phyloP scores from a whole-genome alignment of 208 protist species.

The Leishmania tropica region DNA sequence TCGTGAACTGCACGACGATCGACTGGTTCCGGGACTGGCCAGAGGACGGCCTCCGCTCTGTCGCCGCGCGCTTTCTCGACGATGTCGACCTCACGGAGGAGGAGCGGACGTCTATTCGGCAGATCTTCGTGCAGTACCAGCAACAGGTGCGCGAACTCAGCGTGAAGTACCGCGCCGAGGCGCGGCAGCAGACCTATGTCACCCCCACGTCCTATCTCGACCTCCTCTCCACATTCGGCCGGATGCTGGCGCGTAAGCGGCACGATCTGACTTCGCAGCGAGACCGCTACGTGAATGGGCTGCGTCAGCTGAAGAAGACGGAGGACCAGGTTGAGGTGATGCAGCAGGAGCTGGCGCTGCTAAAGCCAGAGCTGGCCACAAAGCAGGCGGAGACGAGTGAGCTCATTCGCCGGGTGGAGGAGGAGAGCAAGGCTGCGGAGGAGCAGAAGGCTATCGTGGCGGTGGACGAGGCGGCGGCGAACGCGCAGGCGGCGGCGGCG shows the following conservation, averaged over 20 bases:
- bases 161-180: constrained; percentile 83
- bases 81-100: constrained; percentile 80
- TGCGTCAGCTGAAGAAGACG: constrained; percentile 90
- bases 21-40: constrained; percentile 99
- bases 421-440: constrained; percentile 88
- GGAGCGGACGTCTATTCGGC: constrained; percentile 68
- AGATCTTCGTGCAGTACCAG: constrained; percentile 94
- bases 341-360: constrained; percentile 90
- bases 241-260: constrained; percentile 86
- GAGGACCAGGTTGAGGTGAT: constrained; percentile 96
- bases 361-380: constrained; percentile 91
- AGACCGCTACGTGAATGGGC: constrained; percentile 89
- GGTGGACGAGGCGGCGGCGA: constrained; percentile 91
- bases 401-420: constrained; percentile 87
- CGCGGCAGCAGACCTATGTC: constrained; percentile 93
- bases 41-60: constrained; percentile 92
- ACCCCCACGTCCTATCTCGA: constrained; percentile 97
- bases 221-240: constrained; percentile 92
- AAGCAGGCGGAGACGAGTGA: constrained; percentile 91
- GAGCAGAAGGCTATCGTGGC: constrained; percentile 85
- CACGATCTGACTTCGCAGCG: constrained; percentile 85
- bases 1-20: constrained; percentile 99
- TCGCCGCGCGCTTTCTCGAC: constrained; percentile 88
- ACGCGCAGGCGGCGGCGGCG: constrained; percentile 89
- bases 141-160: constrained; percentile 88